Evolutionary conservation across 257 asterid species (phyloP), one percentile per base, ranked within the genome.

Genomic region (Scutellaria barbata): DNA sequence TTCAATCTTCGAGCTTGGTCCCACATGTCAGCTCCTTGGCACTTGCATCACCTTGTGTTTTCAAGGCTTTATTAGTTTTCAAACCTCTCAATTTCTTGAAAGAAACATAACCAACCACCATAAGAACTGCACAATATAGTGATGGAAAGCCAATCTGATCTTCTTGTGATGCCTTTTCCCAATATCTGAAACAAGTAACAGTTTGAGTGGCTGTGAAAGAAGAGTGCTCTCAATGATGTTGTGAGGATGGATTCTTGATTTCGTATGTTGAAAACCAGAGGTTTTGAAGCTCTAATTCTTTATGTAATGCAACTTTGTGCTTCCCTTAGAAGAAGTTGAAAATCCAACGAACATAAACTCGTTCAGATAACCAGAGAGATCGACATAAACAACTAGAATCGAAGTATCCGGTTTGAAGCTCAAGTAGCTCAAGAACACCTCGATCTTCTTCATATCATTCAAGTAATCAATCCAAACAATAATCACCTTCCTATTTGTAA

Each of bases 271-370:
- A 54, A 89, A 85, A 1, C 99, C 98, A 2, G 25, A 41, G 0
- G 96, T 92, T 14, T 71, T 78, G 22, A 95, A 95, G 66, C 88
- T 88, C 99, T 98, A 95, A 78, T 77, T 92, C 85, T 86, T 86
- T 10, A 95, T 71, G 22, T 16, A 70, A 64, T 95, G 99, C 43
- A 88, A 60, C 81, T 95, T 95, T 0, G 99, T 95, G 76, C 96
- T 92, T 7, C 99, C 99, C 45, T 95, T 98, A 1, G 98, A 91
- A 5, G 99, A 88, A 42, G 87, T 98, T 3, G 99, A 88, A 66
- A 95, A n/a, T n/a, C n/a, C n/a, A n/a, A n/a, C n/a, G n/a, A n/a
- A n/a, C n/a, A n/a, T n/a, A n/a, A n/a, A n/a, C n/a, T n/a, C n/a
- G n/a, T n/a, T n/a, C n/a, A n/a, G n/a, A n/a, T n/a, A n/a, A n/a